Evolutionary conservation across 177 flowering plant species (phyloP), one percentile per base, ranked within the genome.

Genomic region (Vitis hybrid): DNA sequence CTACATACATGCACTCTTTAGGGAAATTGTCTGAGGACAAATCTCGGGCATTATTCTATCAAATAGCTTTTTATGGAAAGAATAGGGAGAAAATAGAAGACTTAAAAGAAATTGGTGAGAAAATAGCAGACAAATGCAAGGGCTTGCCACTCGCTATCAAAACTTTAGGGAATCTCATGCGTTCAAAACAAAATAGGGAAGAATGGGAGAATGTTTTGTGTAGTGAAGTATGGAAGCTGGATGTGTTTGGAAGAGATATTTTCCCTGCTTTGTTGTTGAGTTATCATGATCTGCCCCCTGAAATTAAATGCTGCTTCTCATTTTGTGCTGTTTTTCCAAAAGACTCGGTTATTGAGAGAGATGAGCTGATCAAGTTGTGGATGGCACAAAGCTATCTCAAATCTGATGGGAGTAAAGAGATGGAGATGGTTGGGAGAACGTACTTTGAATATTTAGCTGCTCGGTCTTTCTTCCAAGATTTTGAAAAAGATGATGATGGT

Each of bases 391-490:
- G 70, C 15, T 70, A 51, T 13, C 63, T 74, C 41, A 14, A 32
- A 1, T 41, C 35, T 2, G 46, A 35, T 7, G 11, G 17, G 11
- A 49, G 35, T 11, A 14, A 2, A 13, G 75, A 72, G 17, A 63
- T 64, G 71, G 77, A 79, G 70, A 35, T 2, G 14, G 17, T 0
- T 11, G 84, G 80, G 3, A n/a, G 30, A 1, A 51, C 35, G 18
- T 82, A 66, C 64, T 70, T 74, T 41, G 63, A 72, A 1, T 41
- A 53, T 15, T 52, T 82, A 32, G 74, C 52, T 1, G 64, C 51
- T 68, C 69, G 81, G 17, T 81, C 74, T 13, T 69, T 81, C 12
- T 79, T 81, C 58, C 66, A 72, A 14, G 61, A 62, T 66, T 27
- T 58, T 3, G 51, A 12, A 9, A 49, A 24, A 54, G 63, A 49